Evolutionary conservation across 1,284 basidiomycete species (phyloP).

Genomic region (Malassezia dermatis): DNA sequence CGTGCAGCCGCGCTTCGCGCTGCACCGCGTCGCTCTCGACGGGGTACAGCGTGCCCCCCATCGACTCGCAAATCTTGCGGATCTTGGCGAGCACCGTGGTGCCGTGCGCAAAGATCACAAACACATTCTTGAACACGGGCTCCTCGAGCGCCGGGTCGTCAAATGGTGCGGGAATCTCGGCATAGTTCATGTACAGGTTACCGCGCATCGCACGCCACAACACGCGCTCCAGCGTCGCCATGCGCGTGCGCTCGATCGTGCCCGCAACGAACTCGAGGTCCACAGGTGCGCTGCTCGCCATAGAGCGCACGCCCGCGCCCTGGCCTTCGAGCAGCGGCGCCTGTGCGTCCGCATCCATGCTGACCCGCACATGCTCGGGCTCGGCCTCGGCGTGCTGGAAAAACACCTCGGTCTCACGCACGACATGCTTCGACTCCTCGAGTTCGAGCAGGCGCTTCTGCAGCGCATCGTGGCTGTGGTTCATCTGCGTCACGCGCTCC

Average conservation of each 20-base stretch:
- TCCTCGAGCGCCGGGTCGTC: slow-evolving; percentile 63
- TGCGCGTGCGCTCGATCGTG: slow-evolving; percentile 82
- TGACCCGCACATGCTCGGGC: slow-evolving; percentile 67
- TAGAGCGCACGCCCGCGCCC: slow-evolving; percentile 46
- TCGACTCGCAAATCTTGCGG: slow-evolving; percentile 92
- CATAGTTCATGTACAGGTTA: slow-evolving; percentile 98
- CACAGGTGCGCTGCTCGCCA: slow-evolving; percentile 50
- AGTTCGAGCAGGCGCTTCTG: slow-evolving; percentile 78
- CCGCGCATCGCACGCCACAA: slow-evolving; percentile 96
- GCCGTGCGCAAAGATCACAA: slow-evolving; percentile 99
- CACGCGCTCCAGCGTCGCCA: slow-evolving; percentile 91
- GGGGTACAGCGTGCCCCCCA: slow-evolving; percentile 92
- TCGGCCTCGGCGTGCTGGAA: slow-evolving; percentile 81
- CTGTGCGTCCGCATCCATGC: slow-evolving; percentile 65
- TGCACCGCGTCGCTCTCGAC: slow-evolving; percentile 89
- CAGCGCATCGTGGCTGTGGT: slow-evolving; percentile 78
- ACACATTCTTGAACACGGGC: slow-evolving; percentile 70
- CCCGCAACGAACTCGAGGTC: slow-evolving; percentile 86
- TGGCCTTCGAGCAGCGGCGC: slow-evolving; percentile 77
- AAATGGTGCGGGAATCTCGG: slow-evolving; percentile 84
- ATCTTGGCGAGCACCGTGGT: slow-evolving; percentile 88
- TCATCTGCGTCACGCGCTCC: slow-evolving; percentile 77
- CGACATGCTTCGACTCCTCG: slow-evolving; percentile 76
- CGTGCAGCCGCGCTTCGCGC: slow-evolving; percentile 75
- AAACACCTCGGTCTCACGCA: slow-evolving; percentile 90